phyloP scores from a whole-genome alignment of 352 stramenopile species.

The Phytophthora litchii region DNA sequence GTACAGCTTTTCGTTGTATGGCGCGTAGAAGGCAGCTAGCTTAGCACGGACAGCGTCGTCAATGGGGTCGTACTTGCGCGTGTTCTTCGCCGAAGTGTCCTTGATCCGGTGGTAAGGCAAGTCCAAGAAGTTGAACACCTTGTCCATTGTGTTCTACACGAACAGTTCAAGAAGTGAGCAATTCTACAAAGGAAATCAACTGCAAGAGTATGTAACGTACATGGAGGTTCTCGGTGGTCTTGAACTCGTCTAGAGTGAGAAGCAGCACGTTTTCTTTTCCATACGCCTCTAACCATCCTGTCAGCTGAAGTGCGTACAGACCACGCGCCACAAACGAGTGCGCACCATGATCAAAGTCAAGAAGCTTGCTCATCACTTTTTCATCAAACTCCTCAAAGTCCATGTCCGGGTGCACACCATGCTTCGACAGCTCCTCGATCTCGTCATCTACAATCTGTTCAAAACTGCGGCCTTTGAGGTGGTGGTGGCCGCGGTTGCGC shows the following conservation, averaged over 20 bases:
- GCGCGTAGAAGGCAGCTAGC: conserved; percentile 77
- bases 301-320: conserved; percentile 95
- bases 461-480: conserved; percentile 66
- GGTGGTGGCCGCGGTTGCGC: conserved; percentile 76
- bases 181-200: not conserved
- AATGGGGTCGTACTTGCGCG: conserved; percentile 84
- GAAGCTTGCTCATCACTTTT: conserved; percentile 52
- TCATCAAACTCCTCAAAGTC: conserved; percentile 70
- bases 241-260: conserved; percentile 95
- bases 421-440: conserved; percentile 59
- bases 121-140: conserved; percentile 87
- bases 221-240: conserved; percentile 64
- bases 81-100: conserved; percentile 88
- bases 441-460: conserved; percentile 80
- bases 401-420: conserved; percentile 81
- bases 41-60: conserved; percentile 52
- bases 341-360: conserved; percentile 66
- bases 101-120: conserved; percentile 83
- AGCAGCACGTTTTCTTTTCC: conserved; percentile 90
- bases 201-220: conserved; percentile 35
- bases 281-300: conserved; percentile 93
- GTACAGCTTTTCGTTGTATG: conserved; percentile 85
- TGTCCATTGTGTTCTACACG: conserved; percentile 69
- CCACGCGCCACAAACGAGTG: conserved; percentile 88
- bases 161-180: conserved; percentile 21